These are phyloP conservation scores for Citrus inodora DNA, from an alignment of 345 rosid genomes.

Conservation along the genomic window DNA sequence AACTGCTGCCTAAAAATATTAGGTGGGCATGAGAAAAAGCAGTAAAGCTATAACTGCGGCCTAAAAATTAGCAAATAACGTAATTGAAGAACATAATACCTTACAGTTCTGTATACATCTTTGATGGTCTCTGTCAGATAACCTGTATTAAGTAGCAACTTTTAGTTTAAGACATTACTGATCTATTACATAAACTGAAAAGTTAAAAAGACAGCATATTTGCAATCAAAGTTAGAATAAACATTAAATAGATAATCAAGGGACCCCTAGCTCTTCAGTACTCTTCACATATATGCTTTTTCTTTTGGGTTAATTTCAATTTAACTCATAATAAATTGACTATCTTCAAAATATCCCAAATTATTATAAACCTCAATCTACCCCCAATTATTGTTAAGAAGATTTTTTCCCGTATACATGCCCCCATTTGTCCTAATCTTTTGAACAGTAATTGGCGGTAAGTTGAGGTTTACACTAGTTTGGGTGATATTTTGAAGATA, in stretches of 20 bases:
- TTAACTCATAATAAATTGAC: no score
- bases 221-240: background rate
- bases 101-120: slow-evolving; percentile 32
- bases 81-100: slow-evolving; percentile 14
- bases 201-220: background rate
- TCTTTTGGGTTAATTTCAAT: no score
- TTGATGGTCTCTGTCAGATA: slow-evolving; percentile 30
- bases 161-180: background rate
- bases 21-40: background rate
- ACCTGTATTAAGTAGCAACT: slow-evolving; percentile 28
- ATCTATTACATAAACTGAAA: background rate
- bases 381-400: no score
- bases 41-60: background rate
- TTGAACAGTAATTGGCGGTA: no score
- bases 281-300: no score
- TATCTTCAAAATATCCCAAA: no score
- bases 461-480: no score
- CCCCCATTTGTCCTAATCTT: no score
- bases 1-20: background rate
- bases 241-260: background rate
- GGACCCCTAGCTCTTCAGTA: no score
- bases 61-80: background rate
- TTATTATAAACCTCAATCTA: no score
- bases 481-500: no score
- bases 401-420: no score